A percentile compares a stretch with the other conserved stretches of the same genome.
These are phyloP conservation scores for Saccharomyces hybrid DNA, from an alignment of 1,139 yeast species.

Conservation along the genomic window DNA sequence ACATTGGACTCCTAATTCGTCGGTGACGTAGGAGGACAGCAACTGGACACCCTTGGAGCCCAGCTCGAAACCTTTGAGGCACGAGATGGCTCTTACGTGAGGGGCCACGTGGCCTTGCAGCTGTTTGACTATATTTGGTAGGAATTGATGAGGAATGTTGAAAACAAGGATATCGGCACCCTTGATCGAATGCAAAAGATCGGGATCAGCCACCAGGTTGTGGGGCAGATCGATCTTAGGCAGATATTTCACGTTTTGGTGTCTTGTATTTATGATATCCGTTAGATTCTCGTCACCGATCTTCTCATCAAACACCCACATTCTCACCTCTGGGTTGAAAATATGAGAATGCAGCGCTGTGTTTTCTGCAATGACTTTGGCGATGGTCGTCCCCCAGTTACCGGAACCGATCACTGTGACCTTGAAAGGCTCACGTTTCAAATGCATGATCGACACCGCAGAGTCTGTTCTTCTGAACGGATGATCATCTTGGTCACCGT, in stretches of 20 bases:
- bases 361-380: conserved; percentile 87
- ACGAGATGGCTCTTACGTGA: conserved; percentile 74
- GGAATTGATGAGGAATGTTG: conserved; percentile 91
- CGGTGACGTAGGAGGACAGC: conserved; percentile 64
- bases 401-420: conserved; percentile 61
- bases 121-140: conserved; percentile 64
- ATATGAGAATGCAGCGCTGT: conserved; percentile 57
- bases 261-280: conserved; percentile 74
- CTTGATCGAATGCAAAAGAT: conserved; percentile 58
- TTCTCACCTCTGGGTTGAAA: conserved; percentile 62
- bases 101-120: conserved; percentile 66
- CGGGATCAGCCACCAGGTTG: conserved; percentile 79
- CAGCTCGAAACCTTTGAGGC: conserved; percentile 87
- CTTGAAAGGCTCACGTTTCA: conserved; percentile 37
- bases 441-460: conserved; percentile 9
- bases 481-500: not conserved
- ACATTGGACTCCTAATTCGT: conserved; percentile 73
- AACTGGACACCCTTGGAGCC: conserved; percentile 70
- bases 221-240: conserved; percentile 73
- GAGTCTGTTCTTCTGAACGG: conserved; percentile 9
- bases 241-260: conserved; percentile 81
- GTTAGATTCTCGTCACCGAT: conserved; percentile 66
- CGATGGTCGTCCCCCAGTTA: conserved; percentile 92
- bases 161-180: conserved; percentile 77
- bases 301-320: conserved; percentile 92